Percentiles rank a stretch among this genome's conserved stretches.
phyloP scores from a whole-genome alignment of 768 basidiomycete genomes.

The Ramaria rubella region DNA sequence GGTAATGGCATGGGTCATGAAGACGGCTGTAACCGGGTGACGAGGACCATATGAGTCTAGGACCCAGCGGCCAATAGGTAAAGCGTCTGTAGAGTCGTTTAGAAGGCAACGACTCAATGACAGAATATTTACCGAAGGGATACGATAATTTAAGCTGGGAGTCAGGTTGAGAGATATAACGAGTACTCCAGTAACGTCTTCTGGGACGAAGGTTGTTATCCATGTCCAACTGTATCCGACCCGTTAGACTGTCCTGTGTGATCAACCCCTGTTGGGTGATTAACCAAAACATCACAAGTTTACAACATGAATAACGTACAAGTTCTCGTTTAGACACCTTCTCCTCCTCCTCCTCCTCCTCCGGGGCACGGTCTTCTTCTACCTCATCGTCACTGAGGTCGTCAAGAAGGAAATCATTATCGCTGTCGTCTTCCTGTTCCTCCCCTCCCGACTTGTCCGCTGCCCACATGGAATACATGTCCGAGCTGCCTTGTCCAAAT shows the following conservation, averaged over 20 bases:
- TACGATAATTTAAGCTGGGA: conserved; percentile 47
- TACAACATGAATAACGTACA: not conserved
- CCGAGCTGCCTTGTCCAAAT: not conserved
- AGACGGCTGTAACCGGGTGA: conserved; percentile 55
- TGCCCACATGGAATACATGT: conserved; percentile 5
- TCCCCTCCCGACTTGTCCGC: not conserved
- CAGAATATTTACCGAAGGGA: conserved; percentile 45
- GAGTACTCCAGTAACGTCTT: conserved; percentile 47
- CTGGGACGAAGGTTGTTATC: conserved; percentile 50
- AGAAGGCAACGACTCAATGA: not conserved
- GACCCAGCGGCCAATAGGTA: conserved; percentile 56
- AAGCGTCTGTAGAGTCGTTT: conserved; percentile 36
- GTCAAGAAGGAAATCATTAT: conserved; percentile 17
- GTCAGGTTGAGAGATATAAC: conserved; percentile 25
- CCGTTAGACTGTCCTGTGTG: conserved; percentile 62
- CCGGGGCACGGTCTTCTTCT: conserved; percentile 18
- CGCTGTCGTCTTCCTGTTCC: conserved; percentile 18
- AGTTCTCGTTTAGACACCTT: conserved; percentile 4
- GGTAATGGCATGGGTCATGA: conserved; percentile 67
- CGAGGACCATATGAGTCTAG: conserved; percentile 48
- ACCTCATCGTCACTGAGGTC: conserved; percentile 14
- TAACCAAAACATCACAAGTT: not conserved
- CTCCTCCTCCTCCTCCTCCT: conserved; percentile 11
- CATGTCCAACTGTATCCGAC: conserved; percentile 74
- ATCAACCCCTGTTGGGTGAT: conserved; percentile 48